Evolutionary conservation across 1,139 yeast species (phyloP), one percentile per base, ranked within the genome.

Genomic region (Taphrina flavorubra): DNA sequence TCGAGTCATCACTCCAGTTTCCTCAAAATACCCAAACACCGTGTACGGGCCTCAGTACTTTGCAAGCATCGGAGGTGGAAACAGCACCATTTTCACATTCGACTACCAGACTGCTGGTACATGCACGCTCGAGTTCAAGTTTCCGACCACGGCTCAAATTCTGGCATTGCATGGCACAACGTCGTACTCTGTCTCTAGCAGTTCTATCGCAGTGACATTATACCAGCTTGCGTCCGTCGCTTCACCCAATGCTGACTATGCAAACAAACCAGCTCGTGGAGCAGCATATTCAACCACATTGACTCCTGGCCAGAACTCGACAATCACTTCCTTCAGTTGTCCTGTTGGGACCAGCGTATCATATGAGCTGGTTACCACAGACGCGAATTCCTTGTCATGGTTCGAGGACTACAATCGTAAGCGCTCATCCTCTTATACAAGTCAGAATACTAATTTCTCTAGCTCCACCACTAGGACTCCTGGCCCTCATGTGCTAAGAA

Each of bases 371-470:
- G 67, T 55, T 8, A 61, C 67, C 13, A 44, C 67, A 18, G 53
- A 53, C 46, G 14, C 58, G n/a, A 46, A 63, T 53, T 18, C 58
- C 25, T 34, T 60, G 11, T 36, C 56, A 20, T 59, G 64, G 64
- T 65, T 65, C 46, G 58, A 65, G 58, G 68, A 65, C 42, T 65
- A 65, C 58, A 65, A 65, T 49, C 68, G 60, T 56, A 39, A 56
- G 60, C 14, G 3, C 6, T 34, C 25, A 13, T 16, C 7, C 1
- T 53, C 42, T 34, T 16, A 20, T 18, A 25, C 7, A n/a, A 36
- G 34, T 4, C 13, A 2, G 4, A 11, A 31, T 8, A 6, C 58
- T 53, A 11, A 53, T 16, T 2, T n/a, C 11, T 31, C 34, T 40
- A 56, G 60, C 62, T 25, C 62, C 62, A 13, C 62, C 62, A 11